Base-by-base conservation (phyloP, 805 yeast species). In the Saccharomycopsis schoenii region DNA sequence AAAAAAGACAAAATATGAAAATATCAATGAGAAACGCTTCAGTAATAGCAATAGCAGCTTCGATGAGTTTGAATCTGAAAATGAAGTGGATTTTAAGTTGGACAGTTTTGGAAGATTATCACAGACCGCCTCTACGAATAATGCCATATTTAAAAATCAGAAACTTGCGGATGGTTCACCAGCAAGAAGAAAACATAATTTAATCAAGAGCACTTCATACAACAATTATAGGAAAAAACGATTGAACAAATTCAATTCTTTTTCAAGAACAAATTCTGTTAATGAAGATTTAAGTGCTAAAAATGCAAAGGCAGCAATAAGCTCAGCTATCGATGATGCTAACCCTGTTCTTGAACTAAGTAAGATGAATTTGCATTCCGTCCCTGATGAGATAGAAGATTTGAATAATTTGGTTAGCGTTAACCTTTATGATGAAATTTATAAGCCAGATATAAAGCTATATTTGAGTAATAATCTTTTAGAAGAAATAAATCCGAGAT, bases 381-480 rank as follows among this genome's bases (percentile, higher is more conserved):
- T 64, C 21, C 64, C 64, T 17, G 64, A 64, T 56, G 66, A 62
- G 25, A 61, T 64, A 50, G 63, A 60, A 39, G 66, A 64, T 58
- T 41, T 64, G 56, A 64, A 60, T 36, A 60, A 64, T 36, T 47
- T 64, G 34, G 62, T 64, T 6, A 58, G 62, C 34, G 50, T 62
- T 11, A 55, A 62, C 36, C 24, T 56, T 14, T 37, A 58, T 1
- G 34, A 40, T 15, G 25, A 42, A n/a, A 64, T 64, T 19, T 50
- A 58, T 36, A 42, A 37, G 11, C 64, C 66, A 39, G 57, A 55
- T 14, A 12, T 64, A 3, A 54, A 62, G 37, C 19, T 64, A 29
- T 64, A 58, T 62, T 52, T 64, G 8, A 25, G 58, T 14, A 62
- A 64, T 42, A 64, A 64, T 41, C 24, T 42, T 21, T 21, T 64